Conservation (phyloP, 129 eudicot genomes). For the Helichrysum umbraculigerum region DNA sequence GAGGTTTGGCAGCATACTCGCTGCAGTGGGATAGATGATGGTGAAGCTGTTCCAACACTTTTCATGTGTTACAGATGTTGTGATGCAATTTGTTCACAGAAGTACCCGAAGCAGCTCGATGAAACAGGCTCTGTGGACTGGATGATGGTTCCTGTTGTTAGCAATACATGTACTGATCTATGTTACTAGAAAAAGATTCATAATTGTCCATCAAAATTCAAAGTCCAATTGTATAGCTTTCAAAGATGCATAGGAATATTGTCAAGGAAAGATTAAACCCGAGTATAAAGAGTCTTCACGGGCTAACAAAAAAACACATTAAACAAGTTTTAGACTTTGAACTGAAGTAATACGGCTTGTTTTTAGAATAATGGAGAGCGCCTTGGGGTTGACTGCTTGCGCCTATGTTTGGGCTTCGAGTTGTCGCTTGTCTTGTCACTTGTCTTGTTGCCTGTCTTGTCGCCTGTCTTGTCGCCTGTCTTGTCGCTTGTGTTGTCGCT, state of each 20-base stretch:
- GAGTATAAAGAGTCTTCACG: no score
- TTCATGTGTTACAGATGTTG: conserved; percentile 71
- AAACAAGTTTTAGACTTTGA: no score
- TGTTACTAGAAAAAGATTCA: conserved; percentile 11
- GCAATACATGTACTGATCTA: not conserved
- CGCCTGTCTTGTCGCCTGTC: no score
- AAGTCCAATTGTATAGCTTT: no score
- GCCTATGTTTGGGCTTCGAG: no score
- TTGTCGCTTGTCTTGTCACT: not conserved
- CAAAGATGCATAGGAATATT: no score
- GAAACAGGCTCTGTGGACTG: conserved; percentile 19
- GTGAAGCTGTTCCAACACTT: conserved; percentile 62
- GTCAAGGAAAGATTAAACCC: no score
- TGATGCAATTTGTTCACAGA: conserved; percentile 49
- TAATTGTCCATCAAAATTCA: not conserved
- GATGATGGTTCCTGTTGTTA: conserved; percentile 36
- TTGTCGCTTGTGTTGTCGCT: not conserved
- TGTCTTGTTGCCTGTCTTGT: not conserved
- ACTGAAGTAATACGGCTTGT: no score
- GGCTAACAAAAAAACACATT: no score
- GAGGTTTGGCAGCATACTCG: conserved; percentile 92
- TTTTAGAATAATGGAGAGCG: no score
- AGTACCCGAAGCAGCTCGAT: conserved; percentile 22
- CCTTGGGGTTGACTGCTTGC: no score
- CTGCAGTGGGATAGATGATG: conserved; percentile 76